Percentiles rank a stretch among this genome's conserved stretches.
These are phyloP conservation scores for Elsinoe perseae DNA, from an alignment of 2,329 filamentous ascomycete genomes.

Conservation along the genomic window DNA sequence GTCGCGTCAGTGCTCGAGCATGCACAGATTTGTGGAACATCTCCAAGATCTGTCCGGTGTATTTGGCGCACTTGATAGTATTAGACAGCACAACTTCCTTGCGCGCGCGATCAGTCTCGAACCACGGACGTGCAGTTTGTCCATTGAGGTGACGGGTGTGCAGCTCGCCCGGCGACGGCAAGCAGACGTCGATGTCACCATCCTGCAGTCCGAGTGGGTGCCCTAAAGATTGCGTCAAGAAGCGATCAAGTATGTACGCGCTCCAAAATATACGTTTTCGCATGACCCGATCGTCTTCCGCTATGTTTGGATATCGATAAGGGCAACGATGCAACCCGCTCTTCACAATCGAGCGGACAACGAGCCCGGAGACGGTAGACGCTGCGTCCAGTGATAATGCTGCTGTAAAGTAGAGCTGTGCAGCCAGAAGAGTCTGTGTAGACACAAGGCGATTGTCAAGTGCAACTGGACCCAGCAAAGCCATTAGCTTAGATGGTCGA, in stretches of 20 bases:
- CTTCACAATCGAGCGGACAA: slow-evolving; percentile 43
- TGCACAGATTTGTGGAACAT: slow-evolving; percentile 23
- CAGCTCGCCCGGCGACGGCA: slow-evolving; percentile 26
- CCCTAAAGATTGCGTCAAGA: slow-evolving; percentile 32
- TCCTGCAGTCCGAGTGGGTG: slow-evolving; percentile 33
- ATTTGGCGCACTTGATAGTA: slow-evolving; percentile 23
- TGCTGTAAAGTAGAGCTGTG: slow-evolving; percentile 43
- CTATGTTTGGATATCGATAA: slow-evolving; percentile 36
- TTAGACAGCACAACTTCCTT: slow-evolving; percentile 22
- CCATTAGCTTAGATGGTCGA: slow-evolving; percentile 33
- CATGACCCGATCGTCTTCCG: slow-evolving; percentile 27
- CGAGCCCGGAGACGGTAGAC: slow-evolving; percentile 42
- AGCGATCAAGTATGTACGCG: slow-evolving; percentile 34
- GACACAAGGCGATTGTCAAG: slow-evolving; percentile 39
- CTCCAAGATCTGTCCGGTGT: slow-evolving; percentile 22
- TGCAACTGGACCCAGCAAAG: slow-evolving; percentile 34
- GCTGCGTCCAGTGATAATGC: slow-evolving; percentile 44
- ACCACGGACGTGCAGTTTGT: not conserved
- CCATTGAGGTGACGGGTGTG: slow-evolving; percentile 18
- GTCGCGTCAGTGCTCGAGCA: slow-evolving; percentile 19
- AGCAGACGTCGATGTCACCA: slow-evolving; percentile 34
- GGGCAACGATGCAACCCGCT: slow-evolving; percentile 47
- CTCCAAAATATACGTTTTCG: slow-evolving; percentile 39
- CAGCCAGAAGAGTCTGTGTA: slow-evolving; percentile 43
- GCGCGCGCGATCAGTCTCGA: slow-evolving; percentile 19